A percentile compares a stretch with the other conserved stretches of the same genome.
Evolutionary conservation across 495 filamentous ascomycete genomes (phyloP).

Genomic region (Penicillium malachiteum): DNA sequence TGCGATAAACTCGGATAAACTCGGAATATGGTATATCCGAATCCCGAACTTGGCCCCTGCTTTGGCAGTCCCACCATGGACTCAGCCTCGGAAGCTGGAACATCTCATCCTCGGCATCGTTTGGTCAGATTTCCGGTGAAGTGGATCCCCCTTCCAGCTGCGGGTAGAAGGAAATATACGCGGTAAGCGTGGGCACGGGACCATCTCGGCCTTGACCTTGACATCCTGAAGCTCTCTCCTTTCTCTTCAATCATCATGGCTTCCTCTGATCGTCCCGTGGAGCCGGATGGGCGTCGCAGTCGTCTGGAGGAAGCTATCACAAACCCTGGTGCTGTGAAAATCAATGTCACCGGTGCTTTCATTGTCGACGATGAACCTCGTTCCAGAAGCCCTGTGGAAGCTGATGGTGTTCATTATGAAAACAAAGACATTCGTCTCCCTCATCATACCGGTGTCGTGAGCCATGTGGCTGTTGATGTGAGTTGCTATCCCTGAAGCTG

Average conservation of each 20-base stretch:
- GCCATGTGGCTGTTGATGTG: conserved; percentile 96
- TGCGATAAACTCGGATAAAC: no score
- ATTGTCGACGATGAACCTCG: conserved; percentile 82
- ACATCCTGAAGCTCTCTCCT: not conserved
- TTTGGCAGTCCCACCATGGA: not conserved
- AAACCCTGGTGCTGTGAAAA: conserved; percentile 82
- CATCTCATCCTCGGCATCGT: not conserved
- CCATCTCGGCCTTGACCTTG: conserved; percentile 1
- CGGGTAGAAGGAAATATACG: conserved; percentile 53
- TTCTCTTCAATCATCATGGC: conserved; percentile 14
- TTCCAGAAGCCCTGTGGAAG: conserved; percentile 44
- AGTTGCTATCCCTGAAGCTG: conserved; percentile 26
- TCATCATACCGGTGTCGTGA: conserved; percentile 88
- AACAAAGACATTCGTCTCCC: conserved; percentile 92
- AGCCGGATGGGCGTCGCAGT: conserved; percentile 21
- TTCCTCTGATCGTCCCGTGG: conserved; percentile 14
- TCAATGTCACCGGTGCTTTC: conserved; percentile 94
- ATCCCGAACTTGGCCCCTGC: not conserved
- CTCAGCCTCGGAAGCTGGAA: not conserved
- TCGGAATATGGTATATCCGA: not conserved
- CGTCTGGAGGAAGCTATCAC: conserved; percentile 67
- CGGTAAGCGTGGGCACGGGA: conserved; percentile 48
- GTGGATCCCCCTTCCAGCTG: conserved; percentile 1
- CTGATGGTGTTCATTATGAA: conserved; percentile 68
- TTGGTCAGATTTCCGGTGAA: not conserved